Conservation (phyloP, 306 rosid genomes). For the Fragaria ananassa region DNA sequence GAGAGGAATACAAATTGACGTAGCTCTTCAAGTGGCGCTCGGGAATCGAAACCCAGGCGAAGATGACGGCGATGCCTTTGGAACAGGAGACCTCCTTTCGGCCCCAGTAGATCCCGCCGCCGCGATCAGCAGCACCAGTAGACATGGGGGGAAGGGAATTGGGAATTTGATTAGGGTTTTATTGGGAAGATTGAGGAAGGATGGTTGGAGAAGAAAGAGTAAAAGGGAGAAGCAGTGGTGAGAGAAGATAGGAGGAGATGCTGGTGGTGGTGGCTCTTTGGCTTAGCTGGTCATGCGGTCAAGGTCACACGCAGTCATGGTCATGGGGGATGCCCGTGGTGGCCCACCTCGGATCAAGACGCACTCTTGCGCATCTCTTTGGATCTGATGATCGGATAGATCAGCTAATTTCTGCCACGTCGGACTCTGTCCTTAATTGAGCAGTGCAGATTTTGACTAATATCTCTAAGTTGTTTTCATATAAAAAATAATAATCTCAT, state of each 20-base stretch:
- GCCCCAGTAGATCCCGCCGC: slow-evolving; percentile 64
- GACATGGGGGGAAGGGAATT: slow-evolving; percentile 34
- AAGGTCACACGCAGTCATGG: neutral
- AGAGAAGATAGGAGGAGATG: neutral
- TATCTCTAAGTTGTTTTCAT: too few relatives aligned
- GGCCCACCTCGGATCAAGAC: neutral
- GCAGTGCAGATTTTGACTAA: too few relatives aligned
- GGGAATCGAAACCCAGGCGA: slow-evolving; percentile 85
- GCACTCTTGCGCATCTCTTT: neutral
- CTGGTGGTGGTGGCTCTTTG: neutral
- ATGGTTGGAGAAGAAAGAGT: neutral
- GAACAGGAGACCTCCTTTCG: slow-evolving; percentile 51
- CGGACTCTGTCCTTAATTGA: neutral
- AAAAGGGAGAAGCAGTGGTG: neutral
- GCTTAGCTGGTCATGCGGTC: neutral
- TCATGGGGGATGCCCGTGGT: neutral
- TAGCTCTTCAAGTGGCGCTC: slow-evolving; percentile 44
- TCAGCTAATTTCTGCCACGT: neutral
- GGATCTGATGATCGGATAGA: neutral
- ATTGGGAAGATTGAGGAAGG: neutral
- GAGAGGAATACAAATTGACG: slow-evolving; percentile 67
- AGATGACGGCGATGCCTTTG: slow-evolving; percentile 75
- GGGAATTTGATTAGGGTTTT: neutral
- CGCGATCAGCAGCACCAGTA: slow-evolving; percentile 30
- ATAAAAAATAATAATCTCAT: too few relatives aligned